Conservation (phyloP, 352 stramenopile genomes). For the Globisporangium carolinianum region DNA sequence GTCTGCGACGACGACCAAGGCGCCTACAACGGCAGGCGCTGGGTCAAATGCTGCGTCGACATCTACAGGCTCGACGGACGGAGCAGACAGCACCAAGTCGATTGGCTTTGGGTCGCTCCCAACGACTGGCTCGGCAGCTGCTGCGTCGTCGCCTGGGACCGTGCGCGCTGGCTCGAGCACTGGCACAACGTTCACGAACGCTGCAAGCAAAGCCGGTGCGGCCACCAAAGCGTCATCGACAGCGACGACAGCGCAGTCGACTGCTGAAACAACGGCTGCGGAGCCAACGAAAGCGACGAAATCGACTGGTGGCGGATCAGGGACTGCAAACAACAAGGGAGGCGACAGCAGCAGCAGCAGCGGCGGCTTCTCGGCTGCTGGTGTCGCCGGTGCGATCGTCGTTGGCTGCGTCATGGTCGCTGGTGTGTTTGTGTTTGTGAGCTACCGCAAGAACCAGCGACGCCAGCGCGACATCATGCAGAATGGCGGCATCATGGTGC, state of each 20-base stretch:
- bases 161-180: slow-evolving; percentile 9
- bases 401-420: slow-evolving; percentile 45
- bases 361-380: slow-evolving; percentile 37
- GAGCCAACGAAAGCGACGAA: slow-evolving; percentile 1
- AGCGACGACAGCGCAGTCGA: slow-evolving; percentile 1
- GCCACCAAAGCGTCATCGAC: neutral
- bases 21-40: neutral
- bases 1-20: neutral
- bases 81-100: neutral
- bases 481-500: slow-evolving; percentile 37
- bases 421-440: slow-evolving; percentile 30
- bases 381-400: slow-evolving; percentile 52
- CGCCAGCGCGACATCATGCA: slow-evolving; percentile 75
- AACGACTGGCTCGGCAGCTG: neutral
- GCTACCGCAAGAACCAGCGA: slow-evolving; percentile 76
- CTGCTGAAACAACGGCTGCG: neutral
- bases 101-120: slow-evolving; percentile 10
- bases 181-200: slow-evolving; percentile 16
- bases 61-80: neutral
- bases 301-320: slow-evolving; percentile 3
- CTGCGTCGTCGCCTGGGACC: slow-evolving; percentile 2
- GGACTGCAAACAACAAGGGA: slow-evolving; percentile 34
- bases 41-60: no score
- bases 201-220: neutral
- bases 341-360: slow-evolving; percentile 1